phyloP scores from a whole-genome alignment of 208 protist genomes.

The Histomonas meleagridis region DNA sequence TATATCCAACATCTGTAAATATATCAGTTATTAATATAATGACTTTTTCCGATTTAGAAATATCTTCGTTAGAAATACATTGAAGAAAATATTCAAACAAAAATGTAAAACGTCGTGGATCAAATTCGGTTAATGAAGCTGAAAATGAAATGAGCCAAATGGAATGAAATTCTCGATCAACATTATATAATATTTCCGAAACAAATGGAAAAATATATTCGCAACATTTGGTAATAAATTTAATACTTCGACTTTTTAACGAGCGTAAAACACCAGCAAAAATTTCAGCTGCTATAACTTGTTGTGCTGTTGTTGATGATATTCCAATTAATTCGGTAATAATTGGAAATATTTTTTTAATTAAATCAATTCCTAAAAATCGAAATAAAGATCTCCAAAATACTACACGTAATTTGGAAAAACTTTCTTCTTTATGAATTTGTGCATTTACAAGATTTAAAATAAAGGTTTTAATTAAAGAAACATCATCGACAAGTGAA shows the following conservation, averaged over 20 bases:
- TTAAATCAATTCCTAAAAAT: not conserved
- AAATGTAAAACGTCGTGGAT: not conserved
- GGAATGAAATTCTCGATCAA: not conserved
- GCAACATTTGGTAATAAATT: not conserved
- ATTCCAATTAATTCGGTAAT: not conserved
- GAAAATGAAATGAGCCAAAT: not conserved
- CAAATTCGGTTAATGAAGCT: not conserved
- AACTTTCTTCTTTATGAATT: not conserved
- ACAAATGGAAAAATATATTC: not conserved
- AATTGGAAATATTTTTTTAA: not conserved
- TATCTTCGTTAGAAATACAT: not conserved
- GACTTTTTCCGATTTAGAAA: not conserved
- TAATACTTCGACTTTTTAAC: not conserved
- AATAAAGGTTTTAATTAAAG: not conserved
- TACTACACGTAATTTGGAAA: not conserved
- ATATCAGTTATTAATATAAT: not conserved
- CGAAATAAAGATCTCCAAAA: not conserved
- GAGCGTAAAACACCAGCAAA: not conserved
- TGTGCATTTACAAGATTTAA: not conserved
- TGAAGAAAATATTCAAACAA: not conserved
- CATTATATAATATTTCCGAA: not conserved
- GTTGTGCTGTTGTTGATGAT: not conserved
- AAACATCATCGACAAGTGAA: not conserved
- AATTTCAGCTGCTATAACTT: slow-evolving; percentile 23
- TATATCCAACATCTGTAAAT: not conserved